Percentiles rank a stretch among this genome's conserved stretches.
phyloP scores from a whole-genome alignment of 768 basidiomycete genomes.

The Russula abietina region DNA sequence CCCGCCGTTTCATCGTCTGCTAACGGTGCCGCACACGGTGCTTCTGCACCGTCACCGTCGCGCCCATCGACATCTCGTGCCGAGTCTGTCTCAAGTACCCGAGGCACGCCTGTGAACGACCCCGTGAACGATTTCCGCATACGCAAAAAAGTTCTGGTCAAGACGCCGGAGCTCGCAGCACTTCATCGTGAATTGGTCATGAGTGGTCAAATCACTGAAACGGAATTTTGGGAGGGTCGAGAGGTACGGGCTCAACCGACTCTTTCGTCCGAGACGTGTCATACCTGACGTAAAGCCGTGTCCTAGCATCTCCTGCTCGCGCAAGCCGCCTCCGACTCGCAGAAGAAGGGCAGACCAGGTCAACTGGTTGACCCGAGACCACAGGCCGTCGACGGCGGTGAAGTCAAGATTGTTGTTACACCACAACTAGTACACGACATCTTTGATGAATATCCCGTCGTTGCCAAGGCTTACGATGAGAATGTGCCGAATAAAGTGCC shows the following conservation, averaged over 20 bases:
- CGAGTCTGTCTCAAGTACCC: slow-evolving; percentile 49
- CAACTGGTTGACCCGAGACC: slow-evolving; percentile 86
- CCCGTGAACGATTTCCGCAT: slow-evolving; percentile 64
- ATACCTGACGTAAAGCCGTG: slow-evolving; percentile 28
- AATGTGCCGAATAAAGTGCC: slow-evolving; percentile 83
- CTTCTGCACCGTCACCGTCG: slow-evolving; percentile 33
- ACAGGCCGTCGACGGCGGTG: slow-evolving; percentile 74
- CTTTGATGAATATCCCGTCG: slow-evolving; percentile 96
- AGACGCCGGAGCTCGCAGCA: slow-evolving; percentile 67
- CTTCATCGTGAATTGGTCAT: slow-evolving; percentile 89
- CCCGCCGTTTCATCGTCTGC: slow-evolving; percentile 29
- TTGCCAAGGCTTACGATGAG: slow-evolving; percentile 85
- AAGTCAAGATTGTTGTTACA: slow-evolving; percentile 85
- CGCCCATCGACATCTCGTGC: slow-evolving; percentile 53
- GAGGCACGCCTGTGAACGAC: slow-evolving; percentile 54
- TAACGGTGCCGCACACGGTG: slow-evolving; percentile 24
- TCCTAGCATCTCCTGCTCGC: slow-evolving; percentile 67
- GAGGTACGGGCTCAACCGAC: slow-evolving; percentile 51
- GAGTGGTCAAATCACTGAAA: slow-evolving; percentile 77
- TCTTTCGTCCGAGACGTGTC: slow-evolving; percentile 20
- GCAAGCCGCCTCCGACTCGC: slow-evolving; percentile 65
- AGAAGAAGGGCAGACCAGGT: slow-evolving; percentile 76
- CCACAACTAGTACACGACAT: slow-evolving; percentile 92
- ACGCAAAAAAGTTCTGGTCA: slow-evolving; percentile 72
- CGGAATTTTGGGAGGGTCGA: slow-evolving; percentile 96